Base-by-base conservation (phyloP, 495 filamentous ascomycete genomes). In the Podospora sp. region DNA sequence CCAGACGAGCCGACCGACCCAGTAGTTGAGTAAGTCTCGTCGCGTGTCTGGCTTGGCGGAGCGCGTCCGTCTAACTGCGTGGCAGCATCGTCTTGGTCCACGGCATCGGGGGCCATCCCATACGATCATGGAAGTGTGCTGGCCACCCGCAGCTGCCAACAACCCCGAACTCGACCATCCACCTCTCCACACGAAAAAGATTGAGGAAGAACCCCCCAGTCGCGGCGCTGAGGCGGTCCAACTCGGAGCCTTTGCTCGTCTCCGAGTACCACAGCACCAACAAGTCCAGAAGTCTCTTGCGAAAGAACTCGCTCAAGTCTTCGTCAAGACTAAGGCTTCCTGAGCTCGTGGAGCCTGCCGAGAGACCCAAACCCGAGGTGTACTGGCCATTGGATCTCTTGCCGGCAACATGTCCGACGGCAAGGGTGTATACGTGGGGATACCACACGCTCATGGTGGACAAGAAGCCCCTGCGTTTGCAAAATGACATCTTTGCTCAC, bases 341-440 rank as follows among this genome's bases (percentile, higher is more conserved):
- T 16, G 67, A 68, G 53, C 64, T 67, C 36, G 18, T 61, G 20
- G 61, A 63, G 65, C 33, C 20, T 53, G 65, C 16, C 40, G 49
- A 9, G 29, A 64, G 35, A 51, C 4, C 22, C 20, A 35, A n/a
- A 12, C 27, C 61, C 22, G 74, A 76, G 8, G 52, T 70, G 2
- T 79, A 71, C 66, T 80, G 78, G 78, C 78, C 78, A 16, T 60
- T 76, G 11, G 76, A 78, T 40, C 62, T 79, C 21, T 69, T 80
- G 16, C 75, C 78, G 0, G 35, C 65, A 21, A 71, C 76, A 50
- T 80, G 78, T 58, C 76, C 78, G 2, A 71, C 69, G 20, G 71
- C 71, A 9, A 69, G 78, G 14, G 60, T 80, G 5, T 73, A 73
- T n/a, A 74, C 73, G 0, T 80, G 77, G 77, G 78, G 78, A 22